Evolutionary conservation across 805 yeast genomes (phyloP), one percentile per base, ranked within the genome.

Genomic region (Myxozyma neotropica): DNA sequence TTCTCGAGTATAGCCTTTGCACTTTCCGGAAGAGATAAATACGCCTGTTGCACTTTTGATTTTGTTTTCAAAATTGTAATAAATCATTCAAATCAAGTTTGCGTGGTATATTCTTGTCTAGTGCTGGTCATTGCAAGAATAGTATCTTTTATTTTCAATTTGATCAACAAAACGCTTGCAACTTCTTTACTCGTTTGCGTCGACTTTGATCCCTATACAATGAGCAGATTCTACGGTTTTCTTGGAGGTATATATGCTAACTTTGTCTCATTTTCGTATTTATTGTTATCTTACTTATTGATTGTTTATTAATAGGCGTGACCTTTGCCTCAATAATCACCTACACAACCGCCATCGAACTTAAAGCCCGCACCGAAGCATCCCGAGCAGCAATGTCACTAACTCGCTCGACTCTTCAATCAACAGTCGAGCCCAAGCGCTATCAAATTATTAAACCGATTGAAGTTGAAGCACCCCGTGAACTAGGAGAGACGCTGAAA

Each of bases 321-420:
- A 75, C 85, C n/a, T 72, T 84, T 52, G 81, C 89, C 1, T 81
- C 89, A 2, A 79, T 87, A 1, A 70, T 83, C 10, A 81, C 87
- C 1, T 86, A 86, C 71, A 78, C 82, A 63, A 83, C 90, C 1
- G 83, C 83, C 1, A 77, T 76, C 56, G 81, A 84, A 66, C 78
- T 88, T 64, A 77, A 78, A 52, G 71, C 71, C 39, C 81, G 81
- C 68, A 80, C 81, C 55, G 68, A 66, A 21, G 75, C 74, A 35
- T 78, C 86, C 7, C 78, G 83, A 1, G 63, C 70, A 12, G 79
- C 80, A 23, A 76, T 88, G 55, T 72, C 73, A 48, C 77, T 77
- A 23, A 78, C 88, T 1, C 75, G 79, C 57, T 74, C 77, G 33
- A 72, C 82, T 45, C 78, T 87, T 53, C 81, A 82, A 49, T 77